Percentiles rank a stretch among this genome's conserved stretches.
phyloP scores from a whole-genome alignment of 148 eudicot species.

The Linanthus parryae region DNA sequence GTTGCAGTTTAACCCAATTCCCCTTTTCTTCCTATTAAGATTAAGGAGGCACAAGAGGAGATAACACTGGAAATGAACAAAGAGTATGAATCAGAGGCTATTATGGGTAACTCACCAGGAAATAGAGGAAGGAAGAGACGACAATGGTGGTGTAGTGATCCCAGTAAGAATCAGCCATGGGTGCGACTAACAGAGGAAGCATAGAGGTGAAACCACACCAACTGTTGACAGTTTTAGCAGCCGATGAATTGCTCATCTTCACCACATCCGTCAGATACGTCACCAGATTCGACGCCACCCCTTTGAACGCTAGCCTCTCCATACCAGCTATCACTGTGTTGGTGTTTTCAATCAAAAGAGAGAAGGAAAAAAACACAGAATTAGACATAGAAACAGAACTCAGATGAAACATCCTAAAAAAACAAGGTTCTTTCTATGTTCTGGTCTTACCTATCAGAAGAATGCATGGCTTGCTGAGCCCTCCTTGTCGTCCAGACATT shows the following conservation, averaged over 20 bases:
- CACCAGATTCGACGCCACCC: constrained; percentile 95
- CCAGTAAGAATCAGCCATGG: constrained; percentile 70
- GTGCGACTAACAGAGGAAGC: constrained; percentile 76
- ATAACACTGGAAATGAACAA: too few species aligned
- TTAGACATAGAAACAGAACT: not conserved
- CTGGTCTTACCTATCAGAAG: constrained; percentile 53
- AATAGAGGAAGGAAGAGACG: constrained; percentile 55
- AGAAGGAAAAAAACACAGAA: not conserved
- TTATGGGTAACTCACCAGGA: constrained; percentile 34
- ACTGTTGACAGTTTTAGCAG: constrained; percentile 76
- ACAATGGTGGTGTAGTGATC: constrained; percentile 59
- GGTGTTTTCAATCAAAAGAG: not conserved
- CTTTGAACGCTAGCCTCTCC: constrained; percentile 98
- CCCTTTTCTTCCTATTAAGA: too few species aligned
- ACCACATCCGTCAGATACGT: constrained; percentile 67
- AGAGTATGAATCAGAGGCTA: not conserved
- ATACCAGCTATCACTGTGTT: constrained; percentile 67
- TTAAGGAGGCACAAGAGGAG: too few species aligned
- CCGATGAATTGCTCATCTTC: constrained; percentile 74
- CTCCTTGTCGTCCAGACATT: too few species aligned
- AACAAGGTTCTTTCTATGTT: too few species aligned
- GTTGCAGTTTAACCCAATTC: too few species aligned
- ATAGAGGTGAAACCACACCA: constrained; percentile 88
- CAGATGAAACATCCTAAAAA: too few species aligned
- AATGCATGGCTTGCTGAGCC: constrained; percentile 66